Percentiles rank a stretch among this genome's conserved stretches.
Evolutionary conservation across 768 basidiomycete species (phyloP).

Genomic region (Termitomyces sp.): DNA sequence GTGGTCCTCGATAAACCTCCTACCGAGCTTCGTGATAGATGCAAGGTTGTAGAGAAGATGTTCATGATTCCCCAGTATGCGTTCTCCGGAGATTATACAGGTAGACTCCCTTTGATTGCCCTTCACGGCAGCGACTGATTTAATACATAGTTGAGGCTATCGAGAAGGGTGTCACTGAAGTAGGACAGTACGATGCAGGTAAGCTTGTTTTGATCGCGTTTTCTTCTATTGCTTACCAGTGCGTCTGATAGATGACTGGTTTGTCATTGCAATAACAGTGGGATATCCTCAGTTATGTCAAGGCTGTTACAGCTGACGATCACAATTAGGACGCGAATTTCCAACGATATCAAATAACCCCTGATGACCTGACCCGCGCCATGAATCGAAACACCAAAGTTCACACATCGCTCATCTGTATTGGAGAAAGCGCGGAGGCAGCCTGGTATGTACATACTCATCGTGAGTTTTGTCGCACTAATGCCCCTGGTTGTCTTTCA

Average conservation of each 20-base stretch:
- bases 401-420: conserved; percentile 61
- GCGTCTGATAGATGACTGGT: conserved; percentile 50
- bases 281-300: not conserved
- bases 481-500: conserved; percentile 14
- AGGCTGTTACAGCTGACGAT: not conserved
- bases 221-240: not conserved
- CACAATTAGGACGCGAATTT: conserved; percentile 55
- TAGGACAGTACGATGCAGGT: conserved; percentile 60
- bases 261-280: conserved; percentile 62
- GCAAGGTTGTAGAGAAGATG: conserved; percentile 71
- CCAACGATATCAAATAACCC: conserved; percentile 53
- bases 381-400: conserved; percentile 62
- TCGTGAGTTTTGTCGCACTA: not conserved
- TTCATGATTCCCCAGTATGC: conserved; percentile 61
- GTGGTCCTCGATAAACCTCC: conserved; percentile 46
- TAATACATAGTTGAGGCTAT: conserved; percentile 52
- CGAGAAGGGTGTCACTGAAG: conserved; percentile 53
- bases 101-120: conserved; percentile 22
- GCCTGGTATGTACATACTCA: conserved; percentile 37
- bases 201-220: conserved; percentile 4
- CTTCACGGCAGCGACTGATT: not conserved
- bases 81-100: conserved; percentile 62
- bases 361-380: conserved; percentile 48
- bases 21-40: conserved; percentile 49
- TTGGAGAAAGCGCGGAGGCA: conserved; percentile 64